These are phyloP conservation scores for Apophysomyces trapeziformis DNA, from an alignment of 371 early-diverging fungal species.

Conservation along the genomic window DNA sequence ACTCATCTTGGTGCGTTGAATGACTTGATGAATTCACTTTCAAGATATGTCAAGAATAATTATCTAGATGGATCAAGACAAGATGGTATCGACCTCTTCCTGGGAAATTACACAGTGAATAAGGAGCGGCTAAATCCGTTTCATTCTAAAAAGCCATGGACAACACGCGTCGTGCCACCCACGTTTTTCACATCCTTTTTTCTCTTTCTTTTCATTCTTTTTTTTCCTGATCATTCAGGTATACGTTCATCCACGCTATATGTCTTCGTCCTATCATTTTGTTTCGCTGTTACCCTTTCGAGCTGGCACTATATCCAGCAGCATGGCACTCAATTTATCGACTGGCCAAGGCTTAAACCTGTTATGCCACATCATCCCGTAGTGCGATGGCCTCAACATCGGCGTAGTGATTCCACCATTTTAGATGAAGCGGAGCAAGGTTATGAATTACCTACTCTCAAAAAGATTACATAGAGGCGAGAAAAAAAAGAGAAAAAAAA, in stretches of 20 bases:
- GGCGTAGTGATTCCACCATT: slow-evolving; percentile 32
- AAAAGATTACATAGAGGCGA: slow-evolving; percentile 41
- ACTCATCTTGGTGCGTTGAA: slow-evolving; percentile 79
- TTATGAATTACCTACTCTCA: slow-evolving; percentile 41
- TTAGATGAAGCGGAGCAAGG: slow-evolving; percentile 48
- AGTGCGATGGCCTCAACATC: slow-evolving; percentile 6
- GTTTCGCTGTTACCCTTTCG: slow-evolving; percentile 32
- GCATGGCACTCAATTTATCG: slow-evolving; percentile 42
- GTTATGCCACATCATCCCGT: slow-evolving; percentile 7
- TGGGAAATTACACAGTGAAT: slow-evolving; percentile 69
- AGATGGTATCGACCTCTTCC: slow-evolving; percentile 82
- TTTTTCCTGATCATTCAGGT: slow-evolving; percentile 26
- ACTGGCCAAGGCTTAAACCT: slow-evolving; percentile 47
- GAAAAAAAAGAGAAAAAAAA: background rate
- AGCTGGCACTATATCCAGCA: slow-evolving; percentile 44
- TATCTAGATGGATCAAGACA: slow-evolving; percentile 91
- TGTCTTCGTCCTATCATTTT: slow-evolving; percentile 35
- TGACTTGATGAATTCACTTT: slow-evolving; percentile 81
- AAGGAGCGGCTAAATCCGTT: slow-evolving; percentile 36
- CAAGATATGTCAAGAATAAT: slow-evolving; percentile 91
- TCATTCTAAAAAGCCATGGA: slow-evolving; percentile 16
- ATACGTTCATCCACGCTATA: slow-evolving; percentile 32
- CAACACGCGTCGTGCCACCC: slow-evolving; percentile 29
- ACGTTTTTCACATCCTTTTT: slow-evolving; percentile 28
- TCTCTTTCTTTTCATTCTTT: slow-evolving; percentile 30